Evolutionary conservation across 1,284 basidiomycete genomes (phyloP), one percentile per base, ranked within the genome.

Genomic region (Marasmius fiardii): DNA sequence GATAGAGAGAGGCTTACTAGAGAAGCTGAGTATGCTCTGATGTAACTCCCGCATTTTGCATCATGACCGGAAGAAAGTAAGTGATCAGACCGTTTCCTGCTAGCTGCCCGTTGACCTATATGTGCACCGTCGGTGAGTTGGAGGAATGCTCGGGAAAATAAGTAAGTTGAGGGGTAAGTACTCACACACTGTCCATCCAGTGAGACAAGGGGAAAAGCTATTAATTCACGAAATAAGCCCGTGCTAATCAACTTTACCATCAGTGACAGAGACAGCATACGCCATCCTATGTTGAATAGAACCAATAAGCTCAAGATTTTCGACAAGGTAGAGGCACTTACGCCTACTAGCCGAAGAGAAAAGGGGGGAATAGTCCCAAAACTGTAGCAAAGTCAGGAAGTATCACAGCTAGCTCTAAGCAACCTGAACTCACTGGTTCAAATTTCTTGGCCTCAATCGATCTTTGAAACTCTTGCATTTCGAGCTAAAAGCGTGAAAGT

Each of bases 81-180:
- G 66, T 67, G 54, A 67, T 65, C 33, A 67, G 53, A 16, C 66
- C 66, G 51, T 67, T 67, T 6, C 66, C 66, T 7, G 66, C 66
- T 6, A 67, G 57, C 49, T 67, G 66, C 26, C 66, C 66, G 53
- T 67, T 67, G 48, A 63, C 43, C 55, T 57, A 49, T 44, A 49
- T 43, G 14, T 18, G 35, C 35, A 47, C 47, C 20, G 28, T 31
- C 28, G 10, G 10, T 4, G 28, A 4, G 5, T 14, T 33, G 37
- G 34, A n/a, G 52, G 28, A 24, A 52, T 56, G 18, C 43, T 26
- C 26, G 47, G 39, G 11, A 37, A n/a, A 34, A 50, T 3, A 28
- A 23, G 7, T 52, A n/a, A 21, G 21, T 34, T n/a, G n/a, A n/a
- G 4, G n/a, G 11, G 11, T 12, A 20, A 49, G 11, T 20, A 51